phyloP scores from a whole-genome alignment of 2,329 filamentous ascomycete species.

The Sclerotinia sclerotiorum region DNA sequence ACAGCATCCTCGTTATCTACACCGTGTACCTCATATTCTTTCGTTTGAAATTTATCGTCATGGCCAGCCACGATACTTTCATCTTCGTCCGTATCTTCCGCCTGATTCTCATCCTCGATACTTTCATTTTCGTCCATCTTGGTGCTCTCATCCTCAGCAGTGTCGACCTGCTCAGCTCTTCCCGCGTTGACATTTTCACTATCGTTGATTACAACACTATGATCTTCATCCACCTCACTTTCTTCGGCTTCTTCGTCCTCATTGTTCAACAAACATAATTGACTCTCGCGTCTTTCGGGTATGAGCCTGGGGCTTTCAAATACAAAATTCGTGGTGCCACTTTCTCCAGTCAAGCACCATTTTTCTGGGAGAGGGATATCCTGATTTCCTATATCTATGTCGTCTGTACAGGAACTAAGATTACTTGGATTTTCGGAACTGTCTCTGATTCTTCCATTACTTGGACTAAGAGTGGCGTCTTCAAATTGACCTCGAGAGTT shows the following conservation, averaged over 20 bases:
- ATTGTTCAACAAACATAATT: background rate
- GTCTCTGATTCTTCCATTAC: background rate
- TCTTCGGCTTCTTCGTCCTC: background rate
- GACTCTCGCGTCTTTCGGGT: background rate
- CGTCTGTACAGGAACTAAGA: background rate
- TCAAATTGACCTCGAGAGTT: background rate
- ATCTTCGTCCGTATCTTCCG: too few species aligned
- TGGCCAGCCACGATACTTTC: background rate
- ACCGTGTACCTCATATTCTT: background rate
- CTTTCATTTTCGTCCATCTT: background rate
- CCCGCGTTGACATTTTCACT: too few species aligned
- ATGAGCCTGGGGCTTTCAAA: background rate
- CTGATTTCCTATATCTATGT: background rate
- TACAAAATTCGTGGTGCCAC: too few species aligned
- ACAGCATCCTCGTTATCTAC: background rate
- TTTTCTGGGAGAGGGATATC: too few species aligned
- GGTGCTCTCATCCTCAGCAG: background rate
- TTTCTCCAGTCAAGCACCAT: too few species aligned
- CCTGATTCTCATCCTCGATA: too few species aligned
- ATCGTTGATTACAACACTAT: background rate
- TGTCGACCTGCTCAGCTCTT: background rate
- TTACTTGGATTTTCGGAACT: background rate
- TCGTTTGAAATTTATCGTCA: background rate
- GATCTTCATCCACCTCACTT: background rate
- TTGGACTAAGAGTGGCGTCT: too few species aligned